phyloP scores from a whole-genome alignment of 2,329 filamentous ascomycete genomes.

The Aspergillus pseudonomiae region DNA sequence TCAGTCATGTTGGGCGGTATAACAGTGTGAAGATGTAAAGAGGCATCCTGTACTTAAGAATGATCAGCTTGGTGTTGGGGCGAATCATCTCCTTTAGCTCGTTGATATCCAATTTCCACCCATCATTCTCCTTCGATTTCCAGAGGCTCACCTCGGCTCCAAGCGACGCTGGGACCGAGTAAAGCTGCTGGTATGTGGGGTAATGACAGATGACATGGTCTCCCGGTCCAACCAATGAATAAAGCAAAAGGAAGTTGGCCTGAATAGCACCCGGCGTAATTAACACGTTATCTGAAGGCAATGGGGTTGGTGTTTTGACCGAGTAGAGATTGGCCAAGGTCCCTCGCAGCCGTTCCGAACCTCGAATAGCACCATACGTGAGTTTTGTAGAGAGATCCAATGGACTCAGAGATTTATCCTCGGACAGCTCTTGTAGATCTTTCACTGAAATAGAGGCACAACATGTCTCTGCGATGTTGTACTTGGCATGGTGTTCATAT shows the following conservation, averaged over 20 bases:
- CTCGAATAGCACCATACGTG: constrained; percentile 32
- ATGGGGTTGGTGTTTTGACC: constrained; percentile 51
- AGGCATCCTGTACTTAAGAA: constrained; percentile 55
- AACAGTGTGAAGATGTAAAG: constrained; percentile 53
- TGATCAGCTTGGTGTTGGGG: constrained; percentile 58
- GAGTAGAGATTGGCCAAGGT: constrained; percentile 47
- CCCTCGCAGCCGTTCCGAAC: constrained; percentile 28
- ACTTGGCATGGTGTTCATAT: constrained; percentile 55
- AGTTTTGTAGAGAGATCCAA: constrained; percentile 29
- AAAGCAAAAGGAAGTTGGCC: constrained; percentile 78
- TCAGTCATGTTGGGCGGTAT: constrained; percentile 52
- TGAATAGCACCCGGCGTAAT: constrained; percentile 80
- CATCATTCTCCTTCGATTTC: constrained; percentile 67
- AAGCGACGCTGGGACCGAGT: constrained; percentile 71
- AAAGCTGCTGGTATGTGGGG: constrained; percentile 87
- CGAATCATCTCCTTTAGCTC: constrained; percentile 66
- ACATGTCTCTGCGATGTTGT: constrained; percentile 80
- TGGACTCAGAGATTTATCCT: constrained; percentile 35
- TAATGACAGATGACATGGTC: constrained; percentile 88
- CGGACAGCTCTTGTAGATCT: constrained; percentile 63
- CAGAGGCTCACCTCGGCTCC: constrained; percentile 79
- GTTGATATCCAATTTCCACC: constrained; percentile 68
- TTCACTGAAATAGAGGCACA: constrained; percentile 73
- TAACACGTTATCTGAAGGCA: constrained; percentile 67
- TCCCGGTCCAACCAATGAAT: constrained; percentile 69